A percentile compares a stretch with the other conserved stretches of the same genome.
Conservation (phyloP, 176 grass and related monocot species). For the Musa itinerans region DNA sequence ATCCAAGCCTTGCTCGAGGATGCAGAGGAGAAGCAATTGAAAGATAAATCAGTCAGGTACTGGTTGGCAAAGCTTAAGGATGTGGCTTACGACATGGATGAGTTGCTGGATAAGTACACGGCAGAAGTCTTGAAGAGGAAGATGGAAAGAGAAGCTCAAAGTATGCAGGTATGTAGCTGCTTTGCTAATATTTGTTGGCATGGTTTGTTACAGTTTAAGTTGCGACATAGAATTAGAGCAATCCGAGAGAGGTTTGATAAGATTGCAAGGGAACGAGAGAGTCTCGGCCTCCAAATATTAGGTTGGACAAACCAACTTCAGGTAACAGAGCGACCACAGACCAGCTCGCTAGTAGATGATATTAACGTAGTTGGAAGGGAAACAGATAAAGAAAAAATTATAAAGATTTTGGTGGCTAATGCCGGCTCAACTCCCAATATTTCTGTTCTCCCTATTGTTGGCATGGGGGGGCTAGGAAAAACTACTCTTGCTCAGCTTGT, state of each 20-base stretch:
- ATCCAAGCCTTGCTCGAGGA: constrained; percentile 64
- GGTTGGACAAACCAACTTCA: constrained; percentile 16
- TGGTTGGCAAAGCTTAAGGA: constrained; percentile 46
- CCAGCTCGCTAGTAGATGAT: constrained; percentile 56
- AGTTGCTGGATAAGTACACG: constrained; percentile 20
- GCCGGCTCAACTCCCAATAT: not conserved
- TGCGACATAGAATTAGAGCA: constrained; percentile 34
- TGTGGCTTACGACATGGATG: constrained; percentile 22
- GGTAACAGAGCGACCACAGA: constrained; percentile 36
- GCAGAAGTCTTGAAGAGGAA: not conserved
- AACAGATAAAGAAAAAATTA: constrained; percentile 3
- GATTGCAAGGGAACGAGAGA: constrained; percentile 49
- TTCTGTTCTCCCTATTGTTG: constrained; percentile 17
- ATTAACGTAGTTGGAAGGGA: not conserved
- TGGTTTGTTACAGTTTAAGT: constrained; percentile 32
- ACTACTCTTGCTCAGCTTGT: constrained; percentile 23
- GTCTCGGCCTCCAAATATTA: constrained; percentile 36
- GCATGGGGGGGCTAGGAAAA: constrained; percentile 30
- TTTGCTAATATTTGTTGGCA: constrained; percentile 28
- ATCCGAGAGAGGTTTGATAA: constrained; percentile 40
- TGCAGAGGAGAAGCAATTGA: constrained; percentile 53
- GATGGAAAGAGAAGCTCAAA: not conserved
- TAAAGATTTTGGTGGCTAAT: constrained; percentile 8
- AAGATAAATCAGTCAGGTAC: constrained; percentile 28
- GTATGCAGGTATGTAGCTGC: not conserved